Evolutionary conservation across 208 protist genomes (phyloP).

Genomic region (Acanthamoeba polyphaga): DNA sequence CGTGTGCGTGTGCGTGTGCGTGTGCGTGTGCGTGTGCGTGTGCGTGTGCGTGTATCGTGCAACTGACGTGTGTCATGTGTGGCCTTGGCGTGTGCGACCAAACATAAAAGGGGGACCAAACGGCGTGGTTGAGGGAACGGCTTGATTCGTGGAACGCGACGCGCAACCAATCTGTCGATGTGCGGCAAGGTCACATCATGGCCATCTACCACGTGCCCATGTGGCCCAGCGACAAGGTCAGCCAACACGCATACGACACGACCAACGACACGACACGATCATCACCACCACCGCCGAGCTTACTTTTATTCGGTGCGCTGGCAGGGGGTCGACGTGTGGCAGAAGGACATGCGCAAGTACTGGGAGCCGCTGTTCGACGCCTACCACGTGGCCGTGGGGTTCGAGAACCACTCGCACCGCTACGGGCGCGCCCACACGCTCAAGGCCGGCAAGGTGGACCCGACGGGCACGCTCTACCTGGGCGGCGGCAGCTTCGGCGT

Average conservation of each 20-base stretch:
- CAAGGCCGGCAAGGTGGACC: constrained; percentile 28
- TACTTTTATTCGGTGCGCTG: too few species aligned
- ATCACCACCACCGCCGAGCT: too few species aligned
- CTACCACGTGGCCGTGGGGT: constrained; percentile 53
- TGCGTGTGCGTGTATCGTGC: not conserved
- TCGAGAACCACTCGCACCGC: constrained; percentile 67
- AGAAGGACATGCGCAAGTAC: constrained; percentile 62
- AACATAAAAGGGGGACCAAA: constrained; percentile 33
- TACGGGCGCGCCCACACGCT: not conserved
- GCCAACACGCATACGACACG: not conserved
- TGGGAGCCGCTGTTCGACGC: constrained; percentile 69
- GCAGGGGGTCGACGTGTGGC: constrained; percentile 45
- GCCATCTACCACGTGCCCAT: constrained; percentile 71
- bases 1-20: not conserved
- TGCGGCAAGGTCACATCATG: not conserved
- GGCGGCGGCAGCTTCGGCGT: constrained; percentile 67
- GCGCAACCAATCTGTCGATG: not conserved
- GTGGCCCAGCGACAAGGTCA: constrained; percentile 46
- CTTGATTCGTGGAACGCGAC: constrained; percentile 57
- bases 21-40: not conserved
- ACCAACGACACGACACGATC: too few species aligned
- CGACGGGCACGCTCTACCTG: constrained; percentile 33
- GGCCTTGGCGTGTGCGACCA: not conserved
- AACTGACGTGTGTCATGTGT: too few species aligned
- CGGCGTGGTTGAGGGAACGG: not conserved